Base-by-base conservation (phyloP, 805 yeast genomes). In the Candida boleticola region DNA sequence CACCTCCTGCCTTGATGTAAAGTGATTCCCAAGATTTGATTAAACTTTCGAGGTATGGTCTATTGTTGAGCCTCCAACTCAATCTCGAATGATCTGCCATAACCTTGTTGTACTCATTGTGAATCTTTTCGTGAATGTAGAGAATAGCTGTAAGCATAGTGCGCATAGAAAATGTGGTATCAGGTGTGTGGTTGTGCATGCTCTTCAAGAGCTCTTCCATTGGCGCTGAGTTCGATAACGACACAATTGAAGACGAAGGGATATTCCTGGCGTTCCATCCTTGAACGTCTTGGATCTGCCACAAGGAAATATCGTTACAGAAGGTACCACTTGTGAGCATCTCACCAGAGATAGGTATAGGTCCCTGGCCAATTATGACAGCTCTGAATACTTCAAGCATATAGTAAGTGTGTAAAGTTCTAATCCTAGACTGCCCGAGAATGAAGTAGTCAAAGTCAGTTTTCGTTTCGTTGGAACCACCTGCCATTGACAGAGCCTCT, bases 1-100 rank as follows among this genome's bases (percentile, higher is more conserved):
- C 66, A 4, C 93, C 93, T 7, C 84, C 86, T 51, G 78, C 82
- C 48, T 71, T 69, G 31, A 80, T 61, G 54, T 76, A 85, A 22
- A 77, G 57, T 14, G 72, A 67, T 59, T 85, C 93, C 92, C 92
- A 85, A 21, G 80, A 67, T 49, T 77, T 78, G 18, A 85, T 56
- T 50, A 84, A 58, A 10, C 74, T 61, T 48, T 78, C 82, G 40
- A 85, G 71, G 5, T 68, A 63, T 1, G 87, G 87, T 47, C 83
- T 70, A 6, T 76, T 71, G 43, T 76, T 75, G 64, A 81, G 66
- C 57, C 86, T 72, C 92, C 92, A 85, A 42, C 64, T 68, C 18
- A 20, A 19, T 31, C n/a, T 25, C 27, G 11, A 11, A 19, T 31
- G 40, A 43, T 17, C 42, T 71, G 42, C 68, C 44, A 22, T 61